Base-by-base conservation (phyloP, 371 early-diverging fungal species). In the Mortierella sp. region DNA sequence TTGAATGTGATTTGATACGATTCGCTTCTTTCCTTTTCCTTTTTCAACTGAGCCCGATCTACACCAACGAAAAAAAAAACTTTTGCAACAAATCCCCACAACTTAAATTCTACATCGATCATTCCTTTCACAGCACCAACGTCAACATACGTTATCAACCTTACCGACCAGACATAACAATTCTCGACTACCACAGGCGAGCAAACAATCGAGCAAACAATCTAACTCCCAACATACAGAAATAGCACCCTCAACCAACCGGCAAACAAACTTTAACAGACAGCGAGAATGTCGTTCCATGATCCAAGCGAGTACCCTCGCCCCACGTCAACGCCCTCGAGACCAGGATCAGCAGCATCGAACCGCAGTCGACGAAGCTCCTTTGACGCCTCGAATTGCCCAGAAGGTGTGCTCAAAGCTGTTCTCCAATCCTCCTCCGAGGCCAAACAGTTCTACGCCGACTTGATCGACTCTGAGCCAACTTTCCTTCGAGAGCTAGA, bases 371-470 rank as follows among this genome's bases (percentile, higher is more conserved):
- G 31, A 7, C n/a, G 68, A 8, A 38, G 60, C 24, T 60, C 50
- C 48, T 60, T 75, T 50, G 50, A 48, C 47, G 28, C 65, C 57
- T 42, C 75, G n/a, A 75, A 60, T 34, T 28, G 75, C 24, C 48
- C 48, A 6, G 65, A 63, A n/a, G 75, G 75, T 8, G 75, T 45
- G 8, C 63, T 75, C 75, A 75, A 38, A n/a, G 42, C 34, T 44
- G 48, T 75, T 5, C 75, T 75, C 14, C 26, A 75, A 3, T 63
- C 65, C 0, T 45, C 65, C 19, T 28, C 34, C 21, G 24, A 60
- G 9, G 75, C 75, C 63, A 75, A 63, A 47, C 58, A 75, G 28
- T 75, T 63, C 34, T 75, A 75, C 34, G 75, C 44, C 31, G 28
- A 58, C 21, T 47, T 75, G 47, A 60, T 48, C 10, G 45, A 44